Evolutionary conservation across 2,329 filamentous ascomycete species (phyloP).

Genomic region (Incumbomyces delicatus): DNA sequence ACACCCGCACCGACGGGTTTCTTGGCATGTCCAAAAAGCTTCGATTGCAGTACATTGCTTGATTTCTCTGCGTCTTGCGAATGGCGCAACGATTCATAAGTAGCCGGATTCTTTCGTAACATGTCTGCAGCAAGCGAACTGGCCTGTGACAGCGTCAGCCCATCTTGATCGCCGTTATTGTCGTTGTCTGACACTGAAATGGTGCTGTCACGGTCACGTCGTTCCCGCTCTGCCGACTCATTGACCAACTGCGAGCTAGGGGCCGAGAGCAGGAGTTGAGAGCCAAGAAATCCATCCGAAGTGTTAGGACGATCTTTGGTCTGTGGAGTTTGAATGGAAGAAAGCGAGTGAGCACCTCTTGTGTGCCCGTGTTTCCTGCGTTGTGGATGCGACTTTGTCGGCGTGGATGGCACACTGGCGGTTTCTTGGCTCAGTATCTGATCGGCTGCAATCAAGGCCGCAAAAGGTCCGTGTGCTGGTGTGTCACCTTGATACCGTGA

Average conservation of each 20-base stretch:
- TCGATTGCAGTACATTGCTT: slow-evolving; percentile 48
- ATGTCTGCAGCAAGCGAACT: slow-evolving; percentile 68
- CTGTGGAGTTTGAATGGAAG: slow-evolving; percentile 73
- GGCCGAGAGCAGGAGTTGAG: slow-evolving; percentile 21
- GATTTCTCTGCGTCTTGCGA: slow-evolving; percentile 31
- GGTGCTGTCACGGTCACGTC: slow-evolving; percentile 71
- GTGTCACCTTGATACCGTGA: slow-evolving; percentile 32
- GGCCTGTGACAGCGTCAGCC: slow-evolving; percentile 63
- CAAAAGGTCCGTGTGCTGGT: slow-evolving; percentile 46
- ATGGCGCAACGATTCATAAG: slow-evolving; percentile 27
- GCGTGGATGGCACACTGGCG: slow-evolving; percentile 64
- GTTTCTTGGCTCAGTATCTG: slow-evolving; percentile 72
- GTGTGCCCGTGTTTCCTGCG: slow-evolving; percentile 53
- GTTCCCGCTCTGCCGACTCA: slow-evolving; percentile 33
- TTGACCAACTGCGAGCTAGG: slow-evolving; percentile 22
- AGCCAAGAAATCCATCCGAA: slow-evolving; percentile 28
- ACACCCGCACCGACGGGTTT: slow-evolving; percentile 39
- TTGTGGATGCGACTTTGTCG: slow-evolving; percentile 42
- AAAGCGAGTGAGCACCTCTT: slow-evolving; percentile 71
- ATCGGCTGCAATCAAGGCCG: slow-evolving; percentile 61
- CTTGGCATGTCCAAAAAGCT: slow-evolving; percentile 52
- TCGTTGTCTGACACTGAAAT: slow-evolving; percentile 58
- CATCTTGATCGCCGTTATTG: slow-evolving; percentile 52
- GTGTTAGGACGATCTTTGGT: slow-evolving; percentile 43
- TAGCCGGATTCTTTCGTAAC: slow-evolving; percentile 49